Conservation (phyloP, 306 rosid genomes). For the Trifolium subterraneum region DNA sequence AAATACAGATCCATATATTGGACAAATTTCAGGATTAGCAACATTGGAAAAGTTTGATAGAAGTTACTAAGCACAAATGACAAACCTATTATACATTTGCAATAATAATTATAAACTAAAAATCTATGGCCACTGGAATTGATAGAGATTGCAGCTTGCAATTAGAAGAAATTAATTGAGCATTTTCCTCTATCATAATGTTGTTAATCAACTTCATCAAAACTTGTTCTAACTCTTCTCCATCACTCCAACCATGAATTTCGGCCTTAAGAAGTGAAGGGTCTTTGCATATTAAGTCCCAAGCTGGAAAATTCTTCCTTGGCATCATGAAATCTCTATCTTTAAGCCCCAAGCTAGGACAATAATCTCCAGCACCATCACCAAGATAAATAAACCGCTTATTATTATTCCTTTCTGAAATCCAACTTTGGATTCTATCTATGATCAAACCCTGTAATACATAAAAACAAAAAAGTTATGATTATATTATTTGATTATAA, state of each 20-base stretch:
- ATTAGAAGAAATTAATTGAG: constrained; percentile 45
- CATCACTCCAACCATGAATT: constrained; percentile 64
- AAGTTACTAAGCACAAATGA: no score
- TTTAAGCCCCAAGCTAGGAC: constrained; percentile 62
- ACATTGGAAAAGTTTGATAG: no score
- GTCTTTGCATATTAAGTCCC: constrained; percentile 63
- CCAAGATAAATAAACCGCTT: constrained; percentile 66
- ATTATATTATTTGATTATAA: not conserved
- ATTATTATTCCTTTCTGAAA: constrained; percentile 14
- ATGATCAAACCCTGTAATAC: constrained; percentile 52
- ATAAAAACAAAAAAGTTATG: not conserved
- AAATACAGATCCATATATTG: no score
- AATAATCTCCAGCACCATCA: constrained; percentile 69
- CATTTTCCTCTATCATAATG: constrained; percentile 39
- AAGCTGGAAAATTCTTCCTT: constrained; percentile 62
- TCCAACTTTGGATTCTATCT: constrained; percentile 51
- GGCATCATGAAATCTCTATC: constrained; percentile 68
- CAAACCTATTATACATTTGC: no score
- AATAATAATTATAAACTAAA: not conserved
- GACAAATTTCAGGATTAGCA: no score
- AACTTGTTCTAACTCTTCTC: constrained; percentile 51
- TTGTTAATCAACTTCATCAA: constrained; percentile 46
- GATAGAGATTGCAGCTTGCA: constrained; percentile 56
- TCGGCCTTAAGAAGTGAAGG: constrained; percentile 56
- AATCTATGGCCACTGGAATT: constrained; percentile 43